Evolutionary conservation across 768 basidiomycete species (phyloP), one percentile per base, ranked within the genome.

Genomic region (Mycena sanguinolenta): DNA sequence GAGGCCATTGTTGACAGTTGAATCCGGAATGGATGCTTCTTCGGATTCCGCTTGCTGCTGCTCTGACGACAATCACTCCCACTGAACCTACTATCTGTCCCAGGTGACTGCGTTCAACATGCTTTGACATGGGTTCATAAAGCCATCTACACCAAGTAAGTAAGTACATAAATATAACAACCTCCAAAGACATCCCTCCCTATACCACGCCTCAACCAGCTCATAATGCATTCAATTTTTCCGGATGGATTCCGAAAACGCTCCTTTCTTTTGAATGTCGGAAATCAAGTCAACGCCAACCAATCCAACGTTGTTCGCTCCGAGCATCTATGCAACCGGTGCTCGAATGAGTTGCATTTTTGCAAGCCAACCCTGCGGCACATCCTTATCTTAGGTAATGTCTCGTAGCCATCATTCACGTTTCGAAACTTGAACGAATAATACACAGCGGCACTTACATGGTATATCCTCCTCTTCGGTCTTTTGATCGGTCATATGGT

Each of bases 391-490:
- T 23, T 49, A 13, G 38, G 67, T 68, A 57, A 23, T 55, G 9
- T 3, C 10, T 54, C n/a, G 13, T 3, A 38, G 17, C 36, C 23
- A 0, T 9, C n/a, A 3, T 25, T 44, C 34, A n/a, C 44, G 8
- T n/a, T n/a, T 16, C 58, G 17, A 39, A 16, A 12, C 39, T 44
- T 21, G 30, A 21, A 36, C 5, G n/a, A 13, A 28, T 34, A 4
- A 42, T n/a, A n/a, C n/a, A n/a, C n/a, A 68, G 66, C 55, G 42
- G 66, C 59, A n/a, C 46, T 67, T 12, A 1, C 62, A 9, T 28
- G 55, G 7, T 54, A 23, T 13, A 17, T 19, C 53, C 17, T 32
- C 13, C 46, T 67, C 36, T 61, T 67, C 13, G 25, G 21, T 27
- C 34, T 67, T n/a, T 13, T 60, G 16, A 32, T 67, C 13, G 59